Base-by-base conservation (phyloP, 78 protist species). In the Fonticula alba region DNA sequence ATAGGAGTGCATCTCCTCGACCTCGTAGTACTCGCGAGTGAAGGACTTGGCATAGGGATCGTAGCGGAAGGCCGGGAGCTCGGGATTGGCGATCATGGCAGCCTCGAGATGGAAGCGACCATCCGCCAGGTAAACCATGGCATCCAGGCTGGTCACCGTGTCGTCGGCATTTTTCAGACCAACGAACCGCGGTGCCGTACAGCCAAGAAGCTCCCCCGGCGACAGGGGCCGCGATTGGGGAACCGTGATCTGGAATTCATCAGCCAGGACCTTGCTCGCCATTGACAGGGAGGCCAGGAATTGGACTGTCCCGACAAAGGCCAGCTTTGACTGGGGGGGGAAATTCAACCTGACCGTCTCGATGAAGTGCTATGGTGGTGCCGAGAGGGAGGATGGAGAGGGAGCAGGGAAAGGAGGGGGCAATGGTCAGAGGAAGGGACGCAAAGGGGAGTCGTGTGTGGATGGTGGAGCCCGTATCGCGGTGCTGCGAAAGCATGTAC, bases 101-200 rank as follows among this genome's bases (percentile, higher is more conserved):
- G 91, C 57, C 76, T 94, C 99, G 32, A 91, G 72, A 66, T 94
- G 99, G 69, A 94, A 94, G 43, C 99, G 75, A 10, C 99, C 99
- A 55, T 94, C 98, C 6, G 88, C 98, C 4, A 93, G 47, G 70
- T 86, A 88, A 3, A 38, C 4, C n/a, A 20, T 47, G 26, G 52
- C 52, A 20, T 47, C 24, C 49, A 43, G 49, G 11, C 49, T 56
- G 11, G 47, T 7, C 37, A 56, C 60, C 7, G 37, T 33, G 11
- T 66, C 66, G 53, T 0, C 17, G 17, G 3, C 43, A 7, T 7
- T 7, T 38, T 7, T 7, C 2, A 20, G 4, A 31, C 7, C 15
- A 9, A n/a, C 59, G 5, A 89, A 24, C 71, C 68, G 60, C 43
- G 95, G 95, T 3, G 92, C 66, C 31, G 94, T 89, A 53, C 95